Base-by-base conservation (phyloP, 805 yeast genomes). In the Ogataea pilisensis region DNA sequence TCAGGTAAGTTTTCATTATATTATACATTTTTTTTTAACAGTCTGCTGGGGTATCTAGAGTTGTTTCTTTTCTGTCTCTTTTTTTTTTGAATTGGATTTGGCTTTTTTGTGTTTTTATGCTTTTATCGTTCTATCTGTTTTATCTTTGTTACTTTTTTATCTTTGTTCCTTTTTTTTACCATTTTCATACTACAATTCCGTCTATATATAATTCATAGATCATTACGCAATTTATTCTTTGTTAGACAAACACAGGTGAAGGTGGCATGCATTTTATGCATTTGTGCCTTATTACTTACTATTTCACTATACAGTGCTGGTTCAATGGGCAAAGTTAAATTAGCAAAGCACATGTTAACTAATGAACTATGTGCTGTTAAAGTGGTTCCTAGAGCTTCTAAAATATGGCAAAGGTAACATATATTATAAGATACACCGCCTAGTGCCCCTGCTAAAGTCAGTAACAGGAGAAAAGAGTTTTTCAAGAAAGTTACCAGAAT, bases 281-380 rank as follows among this genome's bases (percentile, higher is more conserved):
- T n/a, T n/a, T n/a, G n/a, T n/a, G n/a, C n/a, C n/a, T n/a, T n/a
- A n/a, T n/a, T n/a, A n/a, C n/a, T n/a, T n/a, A n/a, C n/a, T n/a
- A n/a, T n/a, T n/a, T n/a, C n/a, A n/a, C n/a, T n/a, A n/a, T n/a
- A n/a, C n/a, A n/a, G 99, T 32, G 96, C 98, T 2, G 99, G 99
- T 3, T 88, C 96, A 0, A 93, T 93, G 99, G 99, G 99, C 44
- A 95, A 91, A 62, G 99, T 93, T 37, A 93, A 93, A 66, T 70
- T 93, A 31, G 98, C 98, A 2, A 82, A 79, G 54, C 95, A 90
- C 66, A 77, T 85, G 49, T 64, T 78, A 26, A 87, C 96, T 1
- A 78, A 76, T 44, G 90, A 86, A 52, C 73, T 87, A 12, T 91
- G 96, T 65, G 95, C 95, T 0, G 90, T 91, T 21, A 91, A 91